Base-by-base conservation (phyloP, 352 stramenopile species). In the Phytophthora fragariaefolia region DNA sequence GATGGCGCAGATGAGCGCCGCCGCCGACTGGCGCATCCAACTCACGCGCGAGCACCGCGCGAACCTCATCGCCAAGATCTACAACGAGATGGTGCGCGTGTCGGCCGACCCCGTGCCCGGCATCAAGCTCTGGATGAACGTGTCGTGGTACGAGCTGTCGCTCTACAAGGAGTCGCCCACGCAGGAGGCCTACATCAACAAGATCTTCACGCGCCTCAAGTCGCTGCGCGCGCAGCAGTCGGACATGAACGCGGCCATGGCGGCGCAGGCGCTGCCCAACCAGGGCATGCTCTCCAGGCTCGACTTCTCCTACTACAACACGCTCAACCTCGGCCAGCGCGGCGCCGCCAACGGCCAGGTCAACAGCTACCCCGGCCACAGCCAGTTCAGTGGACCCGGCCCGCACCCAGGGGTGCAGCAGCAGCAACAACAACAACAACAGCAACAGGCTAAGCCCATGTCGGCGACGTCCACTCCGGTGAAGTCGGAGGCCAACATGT, bases 51-150 rank as follows among this genome's bases (percentile, higher is more conserved):
- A 94, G 23, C 86, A 94, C 67, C 86, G 86, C 49, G 82, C 86
- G 17, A 94, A 92, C 60, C 73, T 94, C 55, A 95, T 95, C 64
- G 87, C 87, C 28, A 95, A 95, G 55, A 90, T 95, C 73, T 95
- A 89, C 58, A 93, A 95, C 48, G 85, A 95, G 69, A 87, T 95
- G 73, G 87, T 95, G 40, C 85, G 87, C 55, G 85, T 93, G 17
- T 89, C 83, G 30, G 87, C 72, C 6, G 87, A 95, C 60, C 85
- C 85, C 18, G 72, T 87, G 30, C 85, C 87, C 0, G 87, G 87
- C 23, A 95, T 95, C 55, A 92, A 92, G 70, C 82, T 95, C 54
- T 95, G 87, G 87, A 95, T 93, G 82, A 93, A 95, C 65, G 87
- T 93, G 30, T 87, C 87, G 50, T 93, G 87, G 84, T 95, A 92